Base-by-base conservation (phyloP, 1,284 basidiomycete genomes). In the Pseudozyma thailandica region DNA sequence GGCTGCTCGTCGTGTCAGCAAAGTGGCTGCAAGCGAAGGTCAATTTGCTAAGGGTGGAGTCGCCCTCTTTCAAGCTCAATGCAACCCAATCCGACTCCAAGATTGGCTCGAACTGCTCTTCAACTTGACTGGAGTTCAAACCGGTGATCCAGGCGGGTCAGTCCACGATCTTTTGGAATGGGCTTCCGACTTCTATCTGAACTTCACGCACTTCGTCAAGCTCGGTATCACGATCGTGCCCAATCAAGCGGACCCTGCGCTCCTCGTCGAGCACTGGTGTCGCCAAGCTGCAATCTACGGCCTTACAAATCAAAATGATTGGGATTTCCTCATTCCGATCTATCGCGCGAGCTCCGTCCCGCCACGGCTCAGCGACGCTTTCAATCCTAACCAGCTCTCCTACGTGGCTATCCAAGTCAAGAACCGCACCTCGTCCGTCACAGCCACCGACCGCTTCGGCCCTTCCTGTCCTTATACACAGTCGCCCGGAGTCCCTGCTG, bases 391-490 rank as follows among this genome's bases (percentile, higher is more conserved):
- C 10, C 50, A 45, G 31, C 30, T 53, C 10, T 53, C 50, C 23
- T 45, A 53, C 31, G 47, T 49, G 15, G 47, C 47, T 10, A 39
- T 49, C 25, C 47, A 49, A 20, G 47, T 49, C 6, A 49, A 49
- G 35, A 49, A 49, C 25, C 4, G 46, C 30, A 15, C 6, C 18
- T 6, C 37, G 16, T 1, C n/a, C 16, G 20, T 41, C 12, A 27
- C 2, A 38, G 47, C 33, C 33, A 30, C 37, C 16, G 26, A 28
- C 16, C 26, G 26, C 16, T 45, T 45, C 16, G 44, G 44, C 20
- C 44, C 44, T 20, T 45, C 26, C n/a, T 45, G 28, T 16, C 18
- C 9, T 10, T 45, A 30, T 30, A 9, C 26, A 16, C 8, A 28
- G 16, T 6, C 26, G 12, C n/a, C 18, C 21, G 4, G 6, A 16